Evolutionary conservation across 164 flowering plant species (phyloP).

Genomic region (Malania oleifera): DNA sequence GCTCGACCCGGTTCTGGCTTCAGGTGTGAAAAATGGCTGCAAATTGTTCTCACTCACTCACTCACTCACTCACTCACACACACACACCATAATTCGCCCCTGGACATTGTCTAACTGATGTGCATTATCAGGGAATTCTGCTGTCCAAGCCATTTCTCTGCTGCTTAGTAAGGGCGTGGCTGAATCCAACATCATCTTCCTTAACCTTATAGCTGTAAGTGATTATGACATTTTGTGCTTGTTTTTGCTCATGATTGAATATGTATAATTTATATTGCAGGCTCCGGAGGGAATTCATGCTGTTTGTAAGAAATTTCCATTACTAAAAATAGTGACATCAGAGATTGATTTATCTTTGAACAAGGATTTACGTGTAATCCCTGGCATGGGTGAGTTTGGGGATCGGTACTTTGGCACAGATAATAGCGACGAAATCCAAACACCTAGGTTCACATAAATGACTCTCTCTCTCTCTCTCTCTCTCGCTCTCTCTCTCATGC

Average conservation of each 20-base stretch:
- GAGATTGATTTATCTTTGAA: conserved; percentile 61
- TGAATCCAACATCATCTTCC: conserved; percentile 74
- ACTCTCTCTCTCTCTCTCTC: background rate
- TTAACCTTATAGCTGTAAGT: conserved; percentile 71
- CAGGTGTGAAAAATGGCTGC: too few species aligned
- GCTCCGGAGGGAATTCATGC: conserved; percentile 80
- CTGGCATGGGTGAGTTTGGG: conserved; percentile 91
- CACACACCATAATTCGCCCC: too few species aligned
- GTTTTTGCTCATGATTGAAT: background rate
- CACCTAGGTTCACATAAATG: too few species aligned
- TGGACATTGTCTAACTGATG: conserved; percentile 5
- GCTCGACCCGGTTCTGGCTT: conserved; percentile 79
- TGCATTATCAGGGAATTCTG: conserved; percentile 62
- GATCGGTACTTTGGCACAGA: conserved; percentile 79
- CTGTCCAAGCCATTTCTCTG: conserved; percentile 64
- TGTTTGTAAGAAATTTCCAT: conserved; percentile 59
- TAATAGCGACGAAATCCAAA: too few species aligned
- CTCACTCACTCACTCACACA: too few species aligned
- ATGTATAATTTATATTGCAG: conserved; percentile 28
- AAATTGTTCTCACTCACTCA: too few species aligned
- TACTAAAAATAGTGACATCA: conserved; percentile 64
- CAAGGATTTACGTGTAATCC: conserved; percentile 46
- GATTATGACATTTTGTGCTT: background rate
- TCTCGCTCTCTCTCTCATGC: too few species aligned
- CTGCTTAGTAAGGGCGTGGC: conserved; percentile 70